Base-by-base conservation (phyloP, 148 eudicot species). In the Heliamphora exappendiculata region DNA sequence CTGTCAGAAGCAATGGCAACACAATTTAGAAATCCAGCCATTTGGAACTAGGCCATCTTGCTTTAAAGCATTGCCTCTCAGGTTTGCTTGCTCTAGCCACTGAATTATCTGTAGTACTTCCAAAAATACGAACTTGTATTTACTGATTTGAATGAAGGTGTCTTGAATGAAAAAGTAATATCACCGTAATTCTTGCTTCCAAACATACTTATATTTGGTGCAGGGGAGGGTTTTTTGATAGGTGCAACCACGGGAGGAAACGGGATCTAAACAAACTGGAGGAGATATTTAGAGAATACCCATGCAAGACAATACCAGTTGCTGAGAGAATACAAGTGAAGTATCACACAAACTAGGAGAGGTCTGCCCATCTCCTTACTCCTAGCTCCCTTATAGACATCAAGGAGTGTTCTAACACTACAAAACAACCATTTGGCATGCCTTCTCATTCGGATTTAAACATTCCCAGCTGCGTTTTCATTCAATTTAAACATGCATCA, bases 21-120 rank as follows among this genome's bases (percentile, higher is more conserved):
- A 74, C 98, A 92, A 63, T 95, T 92, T 68, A 80, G 92, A 78
- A 91, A 90, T 70, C 96, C 88, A 49, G 72, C 89, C 64, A 90
- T 89, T 76, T 92, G 98, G 97, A 92, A 57, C 81, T 90, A 79
- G 84, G 67, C 37, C 34, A 24, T 59, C 66, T 62, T 29, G 44
- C 34, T 60, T 60, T 29, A 49, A 20, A 31, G n/a, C 47, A 31
- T 29, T 60, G 14, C 19, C 29, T 62, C 39, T 60, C 70, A 60
- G 68, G 77, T 55, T 73, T 60, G 68, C 39, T 42, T 44, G 68
- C 39, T 42, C 29, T 20, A 10, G 37, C 58, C 29, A 24, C 31
- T 62, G 19, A 19, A 75, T 29, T n/a, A 17, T 74, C 39, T 33
- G 50, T 72, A 34, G 13, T 1, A 33, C 44, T 72, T 72, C 34